Base-by-base conservation (phyloP, 169 alveolate species). In the Plasmodium gonderi region DNA sequence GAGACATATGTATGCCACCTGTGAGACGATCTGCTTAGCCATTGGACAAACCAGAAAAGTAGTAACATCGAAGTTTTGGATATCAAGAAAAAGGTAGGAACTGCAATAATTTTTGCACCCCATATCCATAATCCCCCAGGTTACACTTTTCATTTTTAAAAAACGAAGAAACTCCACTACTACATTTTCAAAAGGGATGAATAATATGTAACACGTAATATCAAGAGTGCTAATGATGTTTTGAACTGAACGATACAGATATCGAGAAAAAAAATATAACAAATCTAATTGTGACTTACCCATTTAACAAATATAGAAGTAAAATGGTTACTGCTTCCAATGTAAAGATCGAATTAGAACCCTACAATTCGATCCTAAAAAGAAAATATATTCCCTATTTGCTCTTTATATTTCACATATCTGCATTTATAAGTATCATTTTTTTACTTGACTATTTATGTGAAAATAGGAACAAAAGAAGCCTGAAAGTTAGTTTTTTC, bases 351-450 rank as follows among this genome's bases (percentile, higher is more conserved):
- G 79, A 87, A 31, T 54, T 87, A 87, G 89, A 75, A 51, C 93
- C 93, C 0, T 87, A 75, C 79, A 54, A 49, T 23, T 17, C 47
- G n/a, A 42, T 87, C 65, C n/a, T 87, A 75, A 77, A 76, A 20
- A 33, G 85, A 51, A 75, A 74, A 87, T 74, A 87, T 45, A 44
- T 87, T 51, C 93, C 93, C 4, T 76, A 87, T 65, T 38, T 76
- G 6, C 11, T 87, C 31, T 49, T 74, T 40, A 14, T 87, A 40
- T 87, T 75, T 87, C 67, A 54, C 26, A 87, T 75, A 33, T 54
- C n/a, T 75, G 45, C 89, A 20, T 60, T 87, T 54, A 67, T 76
- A 65, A 87, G 89, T 26, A 44, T 87, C 65, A n/a, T 76, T 51
- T 44, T 51, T 54, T 60, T 87, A 76, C 33, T 87, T 65, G 93